A percentile compares a stretch with the other conserved stretches of the same genome.
These are phyloP conservation scores for Chaetomium fimeti DNA, from an alignment of 495 filamentous ascomycete genomes.

Conservation along the genomic window DNA sequence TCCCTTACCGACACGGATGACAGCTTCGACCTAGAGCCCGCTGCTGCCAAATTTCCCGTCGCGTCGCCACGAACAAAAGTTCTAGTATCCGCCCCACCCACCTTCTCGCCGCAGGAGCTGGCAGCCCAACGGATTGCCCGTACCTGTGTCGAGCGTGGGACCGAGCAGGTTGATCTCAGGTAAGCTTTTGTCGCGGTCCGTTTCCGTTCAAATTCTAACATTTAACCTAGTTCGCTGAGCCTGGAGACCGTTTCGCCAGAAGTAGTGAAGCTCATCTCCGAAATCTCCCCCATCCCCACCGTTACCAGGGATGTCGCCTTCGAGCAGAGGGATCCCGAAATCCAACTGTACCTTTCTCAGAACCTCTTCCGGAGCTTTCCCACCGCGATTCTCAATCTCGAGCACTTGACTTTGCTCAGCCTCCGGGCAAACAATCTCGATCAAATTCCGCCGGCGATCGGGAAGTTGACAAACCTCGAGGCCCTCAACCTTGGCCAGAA, in stretches of 20 bases:
- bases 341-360: slow-evolving; percentile 63
- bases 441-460: slow-evolving; percentile 63
- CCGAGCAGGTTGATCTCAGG: slow-evolving; percentile 65
- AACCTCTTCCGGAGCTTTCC: slow-evolving; percentile 59
- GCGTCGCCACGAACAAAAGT: not conserved
- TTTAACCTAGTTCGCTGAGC: slow-evolving; percentile 15
- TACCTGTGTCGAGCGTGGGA: slow-evolving; percentile 58
- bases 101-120: slow-evolving; percentile 34
- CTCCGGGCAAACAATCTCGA: slow-evolving; percentile 67
- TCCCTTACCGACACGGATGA: slow-evolving; percentile 45
- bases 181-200: no score
- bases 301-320: slow-evolving; percentile 43
- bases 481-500: slow-evolving; percentile 73
- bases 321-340: slow-evolving; percentile 46
- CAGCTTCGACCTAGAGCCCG: slow-evolving; percentile 30
- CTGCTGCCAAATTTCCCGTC: slow-evolving; percentile 16
- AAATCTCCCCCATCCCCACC: slow-evolving; percentile 54
- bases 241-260: slow-evolving; percentile 45
- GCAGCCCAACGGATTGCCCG: slow-evolving; percentile 44
- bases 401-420: slow-evolving; percentile 64
- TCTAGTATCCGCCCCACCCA: not conserved
- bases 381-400: slow-evolving; percentile 51
- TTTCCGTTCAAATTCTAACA: not conserved
- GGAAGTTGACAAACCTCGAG: slow-evolving; percentile 59
- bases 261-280: slow-evolving; percentile 56